phyloP scores from a whole-genome alignment of 768 basidiomycete species.

The Mycena galopus region DNA sequence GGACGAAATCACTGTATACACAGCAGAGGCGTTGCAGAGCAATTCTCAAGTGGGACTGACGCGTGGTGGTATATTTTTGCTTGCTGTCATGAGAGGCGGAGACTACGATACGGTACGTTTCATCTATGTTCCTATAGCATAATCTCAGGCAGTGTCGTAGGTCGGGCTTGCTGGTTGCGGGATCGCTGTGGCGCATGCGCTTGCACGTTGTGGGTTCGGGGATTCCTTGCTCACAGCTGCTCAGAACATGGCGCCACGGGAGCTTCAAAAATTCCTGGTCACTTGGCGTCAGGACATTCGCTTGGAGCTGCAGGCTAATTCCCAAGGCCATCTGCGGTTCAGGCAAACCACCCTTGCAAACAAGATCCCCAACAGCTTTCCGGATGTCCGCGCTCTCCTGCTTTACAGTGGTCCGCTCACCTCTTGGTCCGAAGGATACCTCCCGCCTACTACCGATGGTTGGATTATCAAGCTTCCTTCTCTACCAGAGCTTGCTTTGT shows the following conservation, averaged over 20 bases:
- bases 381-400: slow-evolving; percentile 9
- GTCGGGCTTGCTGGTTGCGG: slow-evolving; percentile 57
- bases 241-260: neutral
- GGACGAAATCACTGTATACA: slow-evolving; percentile 52
- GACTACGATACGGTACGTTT: slow-evolving; percentile 51
- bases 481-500: slow-evolving; percentile 15
- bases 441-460: neutral
- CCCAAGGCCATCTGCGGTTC: slow-evolving; percentile 5
- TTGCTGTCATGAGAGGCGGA: slow-evolving; percentile 50
- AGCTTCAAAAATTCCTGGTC: slow-evolving; percentile 24
- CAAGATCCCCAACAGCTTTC: slow-evolving; percentile 23
- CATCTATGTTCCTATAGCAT: too few relatives aligned
- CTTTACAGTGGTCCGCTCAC: slow-evolving; percentile 21
- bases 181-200: slow-evolving; percentile 65
- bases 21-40: slow-evolving; percentile 31
- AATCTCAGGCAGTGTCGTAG: too few relatives aligned
- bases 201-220: slow-evolving; percentile 71
- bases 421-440: slow-evolving; percentile 22
- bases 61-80: slow-evolving; percentile 46
- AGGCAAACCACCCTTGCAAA: neutral
- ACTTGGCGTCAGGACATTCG: slow-evolving; percentile 19
- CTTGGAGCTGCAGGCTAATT: slow-evolving; percentile 30
- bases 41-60: slow-evolving; percentile 38
- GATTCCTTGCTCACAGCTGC: slow-evolving; percentile 61
- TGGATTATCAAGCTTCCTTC: slow-evolving; percentile 6